Base-by-base conservation (phyloP, 768 basidiomycete species). In the Thelephora ganbajun region DNA sequence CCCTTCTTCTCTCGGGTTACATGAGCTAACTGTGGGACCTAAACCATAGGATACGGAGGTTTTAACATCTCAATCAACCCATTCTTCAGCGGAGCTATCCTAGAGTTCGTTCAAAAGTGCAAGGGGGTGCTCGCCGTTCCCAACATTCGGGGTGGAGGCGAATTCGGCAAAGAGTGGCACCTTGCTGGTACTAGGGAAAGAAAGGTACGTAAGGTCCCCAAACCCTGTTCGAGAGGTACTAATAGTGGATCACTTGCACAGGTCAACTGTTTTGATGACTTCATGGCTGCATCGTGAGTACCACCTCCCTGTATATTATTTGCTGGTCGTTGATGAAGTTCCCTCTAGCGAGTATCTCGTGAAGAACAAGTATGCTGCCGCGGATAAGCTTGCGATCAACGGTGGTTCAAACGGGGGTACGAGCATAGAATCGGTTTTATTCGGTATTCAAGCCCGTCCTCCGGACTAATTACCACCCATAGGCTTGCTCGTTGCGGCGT, bases 81-180 rank as follows among this genome's bases (percentile, higher is more conserved):
- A 7, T 76, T 73, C 59, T 90, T 88, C 66, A 82, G 74, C 50
- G 65, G 83, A 6, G 64, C 75, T 3, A 73, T 83, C 46, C 69
- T 91, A 36, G 87, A 83, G 0, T 83, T 84, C 62, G 63, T 86
- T 49, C 74, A 83, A 61, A 69, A 67, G 35, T 90, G 84, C 55
- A 74, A 80, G 7, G 80, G 74, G 6, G 63, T 87, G 26, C 69
- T 79, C 26, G 86, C 82, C 3, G 57, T 71, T 33, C 67, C 72
- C 18, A 65, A 61, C 53, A 68, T 70, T 47, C 62, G 73, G 11
- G 73, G 73, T 9, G 87, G 87, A 3, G 72, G 73, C 1, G 83
- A 87, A 57, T 89, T 87, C 52, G 87, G 88, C 12, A 82, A 89
- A 55, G 73, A 78, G n/a, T 91, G 88, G 88, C 86, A 90, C 59